These are phyloP conservation scores for Arthrobotrys conoides DNA, from an alignment of 2,329 filamentous ascomycete genomes.

Conservation along the genomic window DNA sequence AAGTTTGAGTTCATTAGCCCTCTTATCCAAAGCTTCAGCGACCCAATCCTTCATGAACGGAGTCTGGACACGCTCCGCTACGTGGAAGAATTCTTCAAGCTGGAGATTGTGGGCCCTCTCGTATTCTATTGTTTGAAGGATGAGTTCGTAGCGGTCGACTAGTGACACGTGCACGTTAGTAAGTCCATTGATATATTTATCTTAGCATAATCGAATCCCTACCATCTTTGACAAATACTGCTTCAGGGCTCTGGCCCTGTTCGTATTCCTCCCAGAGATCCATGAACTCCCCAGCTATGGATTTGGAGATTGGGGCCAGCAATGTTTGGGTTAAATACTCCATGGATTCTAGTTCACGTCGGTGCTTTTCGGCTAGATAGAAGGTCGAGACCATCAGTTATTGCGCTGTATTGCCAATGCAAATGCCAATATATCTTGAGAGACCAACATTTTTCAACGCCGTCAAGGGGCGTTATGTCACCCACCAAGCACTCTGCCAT, in stretches of 20 bases:
- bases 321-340: slow-evolving; percentile 84
- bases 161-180: slow-evolving; percentile 5
- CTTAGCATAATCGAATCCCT: neutral
- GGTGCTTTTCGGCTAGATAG: slow-evolving; percentile 78
- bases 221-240: slow-evolving; percentile 87
- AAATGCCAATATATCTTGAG: neutral
- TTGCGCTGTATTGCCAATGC: neutral
- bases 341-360: slow-evolving; percentile 90
- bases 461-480: slow-evolving; percentile 95
- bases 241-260: slow-evolving; percentile 84
- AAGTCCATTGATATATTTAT: neutral
- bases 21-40: slow-evolving; percentile 80
- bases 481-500: slow-evolving; percentile 97
- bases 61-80: slow-evolving; percentile 79
- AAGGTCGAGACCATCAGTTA: slow-evolving; percentile 61
- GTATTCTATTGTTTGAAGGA: slow-evolving; percentile 97
- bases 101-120: slow-evolving; percentile 82
- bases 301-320: slow-evolving; percentile 82
- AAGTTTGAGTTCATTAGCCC: slow-evolving; percentile 68
- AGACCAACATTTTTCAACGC: slow-evolving; percentile 75
- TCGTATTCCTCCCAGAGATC: slow-evolving; percentile 96
- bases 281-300: slow-evolving; percentile 79
- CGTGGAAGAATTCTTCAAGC: slow-evolving; percentile 87
- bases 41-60: slow-evolving; percentile 87
- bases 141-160: slow-evolving; percentile 94